Conservation (phyloP, 352 stramenopile genomes). For the Stephanocyclus meneghinianus region DNA sequence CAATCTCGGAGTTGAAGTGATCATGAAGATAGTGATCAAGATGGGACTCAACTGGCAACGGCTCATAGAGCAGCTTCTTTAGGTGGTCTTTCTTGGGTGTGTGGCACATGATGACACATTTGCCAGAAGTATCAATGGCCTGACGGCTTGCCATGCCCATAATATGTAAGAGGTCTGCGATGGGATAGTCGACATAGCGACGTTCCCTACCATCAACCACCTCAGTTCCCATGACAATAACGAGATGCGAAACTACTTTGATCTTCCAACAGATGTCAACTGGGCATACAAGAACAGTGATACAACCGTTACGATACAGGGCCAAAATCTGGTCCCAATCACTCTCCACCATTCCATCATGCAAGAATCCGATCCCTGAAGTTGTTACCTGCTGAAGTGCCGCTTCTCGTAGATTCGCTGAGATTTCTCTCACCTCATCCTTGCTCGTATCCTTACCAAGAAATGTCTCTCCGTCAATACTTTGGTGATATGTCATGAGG, state of each 20-base stretch:
- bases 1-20: constrained; percentile 98
- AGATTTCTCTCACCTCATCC: constrained; percentile 43
- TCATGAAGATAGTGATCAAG: constrained; percentile 97
- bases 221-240: constrained; percentile 97
- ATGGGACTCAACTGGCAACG: constrained; percentile 98
- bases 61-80: constrained; percentile 98
- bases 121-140: constrained; percentile 83
- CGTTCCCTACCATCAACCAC: constrained; percentile 92
- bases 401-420: constrained; percentile 83
- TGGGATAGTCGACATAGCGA: constrained; percentile 93
- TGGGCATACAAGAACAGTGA: constrained; percentile 94
- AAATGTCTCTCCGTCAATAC: constrained; percentile 63
- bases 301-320: constrained; percentile 86
- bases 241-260: constrained; percentile 84
- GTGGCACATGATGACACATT: constrained; percentile 95
- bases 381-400: constrained; percentile 91
- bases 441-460: constrained; percentile 42
- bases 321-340: constrained; percentile 90
- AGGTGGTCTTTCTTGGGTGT: constrained; percentile 97
- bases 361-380: constrained; percentile 94
- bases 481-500: constrained; percentile 94
- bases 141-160: constrained; percentile 85
- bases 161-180: constrained; percentile 98
- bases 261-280: constrained; percentile 90
- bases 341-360: constrained; percentile 88